Conservation (phyloP, 2,329 filamentous ascomycete genomes). For the Endothia cerciana region DNA sequence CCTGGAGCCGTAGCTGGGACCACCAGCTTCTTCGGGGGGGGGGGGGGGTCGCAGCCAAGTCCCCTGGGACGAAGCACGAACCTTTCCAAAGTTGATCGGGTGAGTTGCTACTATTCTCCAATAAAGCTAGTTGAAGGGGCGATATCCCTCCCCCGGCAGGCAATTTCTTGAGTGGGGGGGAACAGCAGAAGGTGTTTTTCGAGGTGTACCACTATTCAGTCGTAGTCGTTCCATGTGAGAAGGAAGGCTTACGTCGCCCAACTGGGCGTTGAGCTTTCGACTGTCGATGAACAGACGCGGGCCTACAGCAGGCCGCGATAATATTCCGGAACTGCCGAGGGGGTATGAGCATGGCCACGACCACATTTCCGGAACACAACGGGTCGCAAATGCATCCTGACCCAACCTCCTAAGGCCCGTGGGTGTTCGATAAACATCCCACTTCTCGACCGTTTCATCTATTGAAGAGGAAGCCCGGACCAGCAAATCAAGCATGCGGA, state of each 20-base stretch:
- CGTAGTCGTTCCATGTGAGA: background rate
- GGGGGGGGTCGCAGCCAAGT: too few species aligned
- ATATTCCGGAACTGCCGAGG: background rate
- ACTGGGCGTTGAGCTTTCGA: background rate
- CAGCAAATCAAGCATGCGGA: constrained; percentile 21
- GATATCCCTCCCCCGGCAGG: too few species aligned
- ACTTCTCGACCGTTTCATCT: constrained; percentile 25
- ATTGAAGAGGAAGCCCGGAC: constrained; percentile 14
- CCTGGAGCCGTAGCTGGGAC: too few species aligned
- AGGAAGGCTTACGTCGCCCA: background rate
- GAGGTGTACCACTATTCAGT: background rate
- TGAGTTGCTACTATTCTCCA: too few species aligned
- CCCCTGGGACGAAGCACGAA: too few species aligned
- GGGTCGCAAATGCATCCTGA: background rate
- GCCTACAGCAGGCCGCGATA: constrained; percentile 7
- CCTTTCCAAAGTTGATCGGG: too few species aligned
- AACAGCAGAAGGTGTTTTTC: background rate
- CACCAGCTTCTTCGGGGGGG: too few species aligned
- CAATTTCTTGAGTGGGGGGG: too few species aligned
- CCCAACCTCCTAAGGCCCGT: background rate
- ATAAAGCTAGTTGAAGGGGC: too few species aligned
- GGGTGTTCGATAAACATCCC: constrained; percentile 27
- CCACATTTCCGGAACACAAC: constrained; percentile 2
- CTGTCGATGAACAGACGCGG: background rate
- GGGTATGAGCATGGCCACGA: background rate